Evolutionary conservation across 805 yeast species (phyloP).

Genomic region (Pichia insulana): DNA sequence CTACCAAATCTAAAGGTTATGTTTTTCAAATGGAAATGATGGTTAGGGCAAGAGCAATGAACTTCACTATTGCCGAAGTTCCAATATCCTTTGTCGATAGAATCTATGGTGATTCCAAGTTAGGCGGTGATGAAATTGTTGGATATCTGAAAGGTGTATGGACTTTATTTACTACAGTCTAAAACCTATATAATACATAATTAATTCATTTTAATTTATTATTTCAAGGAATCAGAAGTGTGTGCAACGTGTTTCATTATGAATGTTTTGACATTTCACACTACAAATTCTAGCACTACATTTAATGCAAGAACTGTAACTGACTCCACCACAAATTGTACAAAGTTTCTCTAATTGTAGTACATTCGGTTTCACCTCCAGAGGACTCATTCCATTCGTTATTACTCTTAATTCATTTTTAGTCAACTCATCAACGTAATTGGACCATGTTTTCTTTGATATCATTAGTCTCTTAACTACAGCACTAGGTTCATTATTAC

Average conservation of each 20-base stretch:
- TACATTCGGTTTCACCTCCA: conserved; percentile 27
- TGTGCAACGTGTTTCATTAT: conserved; percentile 37
- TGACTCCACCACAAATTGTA: conserved; percentile 37
- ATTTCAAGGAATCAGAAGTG: conserved; percentile 15
- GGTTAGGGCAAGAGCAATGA: conserved; percentile 70
- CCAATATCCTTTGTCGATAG: conserved; percentile 75
- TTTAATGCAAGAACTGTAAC: conserved; percentile 33
- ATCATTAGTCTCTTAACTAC: conserved; percentile 31
- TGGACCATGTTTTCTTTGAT: conserved; percentile 33
- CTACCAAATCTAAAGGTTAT: conserved; percentile 67
- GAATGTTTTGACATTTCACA: conserved; percentile 32
- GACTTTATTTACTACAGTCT: conserved; percentile 56
- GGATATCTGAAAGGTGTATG: conserved; percentile 73
- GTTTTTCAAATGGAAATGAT: conserved; percentile 87
- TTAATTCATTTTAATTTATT: neutral
- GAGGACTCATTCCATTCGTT: conserved; percentile 12
- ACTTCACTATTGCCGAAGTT: conserved; percentile 68
- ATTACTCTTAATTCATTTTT: conserved; percentile 27
- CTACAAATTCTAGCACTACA: conserved; percentile 36
- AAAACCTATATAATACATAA: conserved; percentile 7
- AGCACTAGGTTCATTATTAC: conserved; percentile 22
- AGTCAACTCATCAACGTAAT: conserved; percentile 36
- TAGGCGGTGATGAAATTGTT: conserved; percentile 75
- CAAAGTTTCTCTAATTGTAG: conserved; percentile 34
- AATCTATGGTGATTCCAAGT: conserved; percentile 67